Evolutionary conservation across 2,329 filamentous ascomycete species (phyloP).

Genomic region (Zalaria obscura): DNA sequence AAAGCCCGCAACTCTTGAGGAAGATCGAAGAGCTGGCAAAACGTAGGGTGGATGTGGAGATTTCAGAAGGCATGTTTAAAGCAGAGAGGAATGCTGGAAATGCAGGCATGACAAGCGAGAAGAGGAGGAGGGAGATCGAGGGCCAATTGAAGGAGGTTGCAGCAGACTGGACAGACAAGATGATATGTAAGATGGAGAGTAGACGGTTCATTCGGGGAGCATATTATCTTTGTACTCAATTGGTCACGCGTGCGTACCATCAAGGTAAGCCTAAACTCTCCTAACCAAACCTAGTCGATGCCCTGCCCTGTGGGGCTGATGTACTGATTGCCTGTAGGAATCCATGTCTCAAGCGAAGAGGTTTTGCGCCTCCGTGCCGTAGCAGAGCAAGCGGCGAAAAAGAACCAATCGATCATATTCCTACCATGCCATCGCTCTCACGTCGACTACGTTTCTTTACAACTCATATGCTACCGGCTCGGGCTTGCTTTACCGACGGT

Average conservation of each 20-base stretch:
- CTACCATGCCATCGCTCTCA: constrained; percentile 89
- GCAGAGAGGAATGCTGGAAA: constrained; percentile 28
- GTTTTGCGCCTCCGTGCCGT: constrained; percentile 70
- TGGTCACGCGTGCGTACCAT: constrained; percentile 85
- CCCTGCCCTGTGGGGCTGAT: neutral
- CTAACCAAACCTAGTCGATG: neutral
- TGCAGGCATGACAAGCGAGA: constrained; percentile 43
- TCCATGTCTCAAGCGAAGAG: constrained; percentile 92
- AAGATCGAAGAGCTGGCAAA: constrained; percentile 68
- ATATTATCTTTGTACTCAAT: constrained; percentile 78
- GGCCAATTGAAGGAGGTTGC: constrained; percentile 64
- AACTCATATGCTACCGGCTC: constrained; percentile 88
- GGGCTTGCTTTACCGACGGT: constrained; percentile 82
- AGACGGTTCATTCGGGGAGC: constrained; percentile 82
- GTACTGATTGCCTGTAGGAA: constrained; percentile 30
- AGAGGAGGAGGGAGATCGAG: constrained; percentile 54
- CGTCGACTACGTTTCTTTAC: constrained; percentile 88
- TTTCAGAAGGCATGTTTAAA: constrained; percentile 56
- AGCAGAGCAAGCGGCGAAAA: constrained; percentile 65
- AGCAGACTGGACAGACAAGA: constrained; percentile 75
- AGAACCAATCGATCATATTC: constrained; percentile 93
- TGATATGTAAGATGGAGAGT: constrained; percentile 99
- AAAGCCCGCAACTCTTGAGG: constrained; percentile 56
- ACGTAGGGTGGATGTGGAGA: constrained; percentile 60
- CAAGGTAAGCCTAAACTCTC: constrained; percentile 43